A percentile compares a stretch with the other conserved stretches of the same genome.
Conservation (phyloP, 1,284 basidiomycete genomes). For the Rhodotorula sp. region DNA sequence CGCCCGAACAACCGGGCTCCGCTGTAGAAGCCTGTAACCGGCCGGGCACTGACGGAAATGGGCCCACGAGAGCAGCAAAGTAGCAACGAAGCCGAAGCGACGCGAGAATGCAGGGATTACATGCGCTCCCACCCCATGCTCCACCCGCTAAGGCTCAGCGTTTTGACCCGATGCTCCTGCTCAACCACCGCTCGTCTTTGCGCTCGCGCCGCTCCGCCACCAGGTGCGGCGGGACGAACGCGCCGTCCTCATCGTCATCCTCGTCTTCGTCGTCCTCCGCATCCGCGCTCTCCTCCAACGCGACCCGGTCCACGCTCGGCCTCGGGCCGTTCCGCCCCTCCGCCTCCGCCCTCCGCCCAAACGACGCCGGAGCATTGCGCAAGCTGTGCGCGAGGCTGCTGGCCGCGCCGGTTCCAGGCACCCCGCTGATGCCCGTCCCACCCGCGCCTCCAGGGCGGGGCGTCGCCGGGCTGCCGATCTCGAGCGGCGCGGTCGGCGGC, state of each 20-base stretch:
- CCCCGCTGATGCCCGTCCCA: slow-evolving; percentile 1
- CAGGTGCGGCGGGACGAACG: slow-evolving; percentile 39
- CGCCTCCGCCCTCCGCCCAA: slow-evolving; percentile 5
- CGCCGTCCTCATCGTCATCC: slow-evolving; percentile 26
- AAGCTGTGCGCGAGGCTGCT: slow-evolving; percentile 17
- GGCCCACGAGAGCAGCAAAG: too few species aligned
- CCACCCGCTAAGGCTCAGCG: neutral
- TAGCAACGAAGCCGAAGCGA: too few species aligned
- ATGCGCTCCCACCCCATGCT: neutral
- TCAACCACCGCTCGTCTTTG: slow-evolving; percentile 33
- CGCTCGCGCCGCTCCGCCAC: slow-evolving; percentile 12
- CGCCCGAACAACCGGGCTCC: too few species aligned
- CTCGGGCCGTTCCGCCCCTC: neutral
- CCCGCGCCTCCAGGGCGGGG: neutral
- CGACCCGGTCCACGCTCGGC: neutral
- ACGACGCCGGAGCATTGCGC: slow-evolving; percentile 10
- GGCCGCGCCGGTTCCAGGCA: neutral
- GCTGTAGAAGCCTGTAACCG: too few species aligned
- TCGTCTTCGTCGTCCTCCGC: slow-evolving; percentile 11
- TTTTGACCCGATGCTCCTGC: slow-evolving; percentile 28
- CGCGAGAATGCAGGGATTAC: neutral
- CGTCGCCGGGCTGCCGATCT: slow-evolving; percentile 16
- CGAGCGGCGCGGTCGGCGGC: slow-evolving; percentile 3
- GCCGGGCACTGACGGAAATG: too few species aligned
- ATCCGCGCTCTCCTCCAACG: neutral